Percentiles rank a stretch among this genome's conserved stretches.
Evolutionary conservation across 495 filamentous ascomycete species (phyloP).

Genomic region (Xylaria bambusicola): DNA sequence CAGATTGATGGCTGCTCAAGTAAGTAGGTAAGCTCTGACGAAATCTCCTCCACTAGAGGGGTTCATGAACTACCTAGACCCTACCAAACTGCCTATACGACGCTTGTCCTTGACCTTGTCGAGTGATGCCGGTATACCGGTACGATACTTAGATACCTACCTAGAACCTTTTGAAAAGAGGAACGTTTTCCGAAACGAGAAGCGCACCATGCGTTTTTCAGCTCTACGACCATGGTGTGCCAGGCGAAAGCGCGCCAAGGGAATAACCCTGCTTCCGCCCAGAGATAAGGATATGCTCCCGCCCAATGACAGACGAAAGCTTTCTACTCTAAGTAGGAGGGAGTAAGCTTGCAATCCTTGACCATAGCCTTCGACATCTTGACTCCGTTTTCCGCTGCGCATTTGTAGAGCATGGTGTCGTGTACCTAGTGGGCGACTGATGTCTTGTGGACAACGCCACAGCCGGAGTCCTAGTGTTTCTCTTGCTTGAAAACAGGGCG

Average conservation of each 20-base stretch:
- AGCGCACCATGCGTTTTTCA: conserved; percentile 1
- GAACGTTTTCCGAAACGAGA: conserved; percentile 12
- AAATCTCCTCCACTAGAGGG: too few relatives aligned
- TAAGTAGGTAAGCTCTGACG: too few relatives aligned
- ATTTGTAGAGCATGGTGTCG: neutral
- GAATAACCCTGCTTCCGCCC: neutral
- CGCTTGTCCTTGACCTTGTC: too few relatives aligned
- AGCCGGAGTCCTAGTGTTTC: neutral
- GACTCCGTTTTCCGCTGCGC: neutral
- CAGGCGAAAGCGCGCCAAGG: conserved; percentile 5
- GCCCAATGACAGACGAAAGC: neutral
- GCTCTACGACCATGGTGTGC: neutral
- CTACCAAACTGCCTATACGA: too few relatives aligned
- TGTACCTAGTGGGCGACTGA: neutral
- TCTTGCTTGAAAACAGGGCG: too few relatives aligned
- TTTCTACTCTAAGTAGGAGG: neutral
- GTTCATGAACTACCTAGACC: too few relatives aligned
- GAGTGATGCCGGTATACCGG: too few relatives aligned
- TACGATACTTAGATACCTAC: too few relatives aligned
- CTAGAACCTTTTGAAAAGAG: too few relatives aligned
- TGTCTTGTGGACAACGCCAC: too few relatives aligned
- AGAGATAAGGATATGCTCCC: conserved; percentile 5
- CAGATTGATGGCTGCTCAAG: too few relatives aligned
- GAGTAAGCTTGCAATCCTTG: too few relatives aligned
- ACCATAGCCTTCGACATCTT: neutral